Percentiles rank a stretch among this genome's conserved stretches.
These are phyloP conservation scores for Globisporangium yorkense DNA, from an alignment of 352 stramenopile species.

Conservation along the genomic window DNA sequence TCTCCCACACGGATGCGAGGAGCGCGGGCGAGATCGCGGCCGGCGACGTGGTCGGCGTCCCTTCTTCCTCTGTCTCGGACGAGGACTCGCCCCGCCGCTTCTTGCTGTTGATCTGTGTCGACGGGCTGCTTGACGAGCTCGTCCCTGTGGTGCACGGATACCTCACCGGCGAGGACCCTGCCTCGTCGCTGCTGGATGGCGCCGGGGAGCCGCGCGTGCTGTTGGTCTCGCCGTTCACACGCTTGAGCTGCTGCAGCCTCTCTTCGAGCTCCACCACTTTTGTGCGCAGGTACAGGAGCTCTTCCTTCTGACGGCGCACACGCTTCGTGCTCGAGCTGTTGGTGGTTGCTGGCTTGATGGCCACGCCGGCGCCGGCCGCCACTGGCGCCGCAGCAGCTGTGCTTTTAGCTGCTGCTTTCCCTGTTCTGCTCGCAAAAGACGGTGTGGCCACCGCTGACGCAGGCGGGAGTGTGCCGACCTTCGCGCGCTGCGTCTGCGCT, in stretches of 20 bases:
- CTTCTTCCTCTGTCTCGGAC: slow-evolving; percentile 4
- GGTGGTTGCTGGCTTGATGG: not conserved
- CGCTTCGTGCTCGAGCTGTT: slow-evolving; percentile 17
- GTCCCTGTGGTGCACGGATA: not conserved
- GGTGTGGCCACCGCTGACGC: not conserved
- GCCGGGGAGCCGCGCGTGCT: slow-evolving; percentile 7
- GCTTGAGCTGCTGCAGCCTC: slow-evolving; percentile 12
- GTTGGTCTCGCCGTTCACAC: slow-evolving; percentile 6
- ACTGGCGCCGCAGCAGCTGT: not conserved
- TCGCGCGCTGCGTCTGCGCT: not conserved
- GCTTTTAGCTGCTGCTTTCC: not conserved
- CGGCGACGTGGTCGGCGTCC: slow-evolving; percentile 1
- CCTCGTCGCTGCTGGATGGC: slow-evolving; percentile 4
- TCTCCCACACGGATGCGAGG: slow-evolving; percentile 23
- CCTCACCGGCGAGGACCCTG: not conserved
- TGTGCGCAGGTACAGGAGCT: slow-evolving; percentile 16
- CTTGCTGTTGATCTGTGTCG: not conserved
- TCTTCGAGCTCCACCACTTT: slow-evolving; percentile 20
- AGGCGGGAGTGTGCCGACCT: not conserved
- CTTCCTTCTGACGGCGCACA: slow-evolving; percentile 17
- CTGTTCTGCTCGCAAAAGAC: not conserved
- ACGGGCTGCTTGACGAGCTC: not conserved
- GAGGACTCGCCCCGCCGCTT: slow-evolving; percentile 1
- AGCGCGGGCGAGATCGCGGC: slow-evolving; percentile 16
- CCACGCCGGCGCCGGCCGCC: not conserved